Base-by-base conservation (phyloP, 108 stramenopile species). In the Discostella pseudostelligera region DNA sequence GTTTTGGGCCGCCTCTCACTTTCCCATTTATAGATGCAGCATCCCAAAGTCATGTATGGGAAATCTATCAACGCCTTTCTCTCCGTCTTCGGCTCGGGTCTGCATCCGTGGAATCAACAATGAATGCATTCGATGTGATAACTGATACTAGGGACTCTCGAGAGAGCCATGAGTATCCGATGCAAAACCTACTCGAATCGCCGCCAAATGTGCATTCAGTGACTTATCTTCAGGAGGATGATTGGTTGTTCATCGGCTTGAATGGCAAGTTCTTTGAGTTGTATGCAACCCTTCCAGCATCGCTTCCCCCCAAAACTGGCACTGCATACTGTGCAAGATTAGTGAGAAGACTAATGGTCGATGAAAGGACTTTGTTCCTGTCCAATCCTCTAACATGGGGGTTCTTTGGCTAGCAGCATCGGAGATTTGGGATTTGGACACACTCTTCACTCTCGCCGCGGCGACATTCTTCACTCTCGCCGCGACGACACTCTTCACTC, bases 241-340 rank as follows among this genome's bases (percentile, higher is more conserved):
- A 83, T 62, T 77, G 62, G 62, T 72, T 83, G n/a, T 87, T 79
- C 50, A 54, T 90, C 2, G 89, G 76, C 0, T 79, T 90, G 64
- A 87, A 84, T 69, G 89, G 87, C 1, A 76, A 66, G 39, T 80
- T 72, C 45, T 90, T 87, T 73, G 89, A 90, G 69, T 61, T 87
- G 43, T 87, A 83, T 56, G 82, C 78, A 7, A 65, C 59, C 13
- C 46, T 75, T 17, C 78, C 62, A 32, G 64, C 76, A 20, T 72
- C 48, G 8, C 78, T 84, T 17, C 57, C 79, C 16, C 64, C 82
- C 7, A 72, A 73, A 45, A 65, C 73, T 45, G 86, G 84, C 7
- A 83, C 85, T 39, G 76, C 81, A 13, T 74, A 76, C 35, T 87
- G 86, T 47, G 79, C 89, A 24, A 71, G 81, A 35, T 70, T 90